Base-by-base conservation (phyloP, 345 rosid genomes). In the Dimocarpus longan region DNA sequence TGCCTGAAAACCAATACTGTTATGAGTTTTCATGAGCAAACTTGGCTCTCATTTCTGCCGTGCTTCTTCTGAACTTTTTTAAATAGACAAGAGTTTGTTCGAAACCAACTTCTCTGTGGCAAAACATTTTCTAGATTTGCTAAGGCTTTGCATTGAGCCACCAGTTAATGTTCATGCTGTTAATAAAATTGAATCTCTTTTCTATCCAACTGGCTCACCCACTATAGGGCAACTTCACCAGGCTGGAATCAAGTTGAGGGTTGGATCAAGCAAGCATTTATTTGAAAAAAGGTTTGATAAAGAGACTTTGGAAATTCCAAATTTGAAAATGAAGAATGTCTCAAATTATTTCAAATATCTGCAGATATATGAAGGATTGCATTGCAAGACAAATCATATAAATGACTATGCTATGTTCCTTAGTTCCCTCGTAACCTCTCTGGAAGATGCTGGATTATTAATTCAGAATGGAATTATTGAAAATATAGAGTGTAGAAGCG, bases 201-300 rank as follows among this genome's bases (percentile, higher is more conserved):
- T 1, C 22, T 46, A 22, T 32, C 5, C 44, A 42, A 16, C 5
- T 32, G 2, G 37, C 18, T 18, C 21, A 1, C 67, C 68, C 0
- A 68, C 28, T 21, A 63, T n/a, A 10, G 71, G 44, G 16, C 22
- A 72, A 69, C 80, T 81, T 10, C 76, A 60, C 43, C 79, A 78
- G 10, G 70, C 81, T 75, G 81, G 84, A 44, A 76, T 82, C 13
- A 70, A 21, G 24, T 43, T 82, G 21, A 65, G 54, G 42, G 56
- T 22, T 8, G 70, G 66, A 26, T 54, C 74, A 22, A 69, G 24
- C 19, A 50, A 16, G 54, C 66, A 80, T 63, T 56, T 75, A 19
- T 24, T 80, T 59, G 57, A 63, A 46, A 70, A 75, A 15, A 56
- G 56, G 18, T 54, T 54, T 63, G 64, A 10, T 10, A 32, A 32